Percentiles rank a stretch among this genome's conserved stretches.
Evolutionary conservation across 805 yeast genomes (phyloP).

Genomic region (Nakazawaea populi): DNA sequence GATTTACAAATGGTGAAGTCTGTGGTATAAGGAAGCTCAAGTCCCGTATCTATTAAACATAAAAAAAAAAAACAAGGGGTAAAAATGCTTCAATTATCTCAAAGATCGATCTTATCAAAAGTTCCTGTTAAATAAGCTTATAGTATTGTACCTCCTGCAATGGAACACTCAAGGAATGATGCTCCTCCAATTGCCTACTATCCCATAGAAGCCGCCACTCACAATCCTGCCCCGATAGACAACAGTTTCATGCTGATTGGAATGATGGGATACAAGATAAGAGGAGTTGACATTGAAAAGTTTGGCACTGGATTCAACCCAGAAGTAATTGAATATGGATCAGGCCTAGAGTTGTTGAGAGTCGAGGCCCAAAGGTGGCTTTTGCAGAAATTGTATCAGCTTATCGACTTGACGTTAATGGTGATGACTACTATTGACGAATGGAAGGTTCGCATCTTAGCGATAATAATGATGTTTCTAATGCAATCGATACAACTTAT

Average conservation of each 20-base stretch:
- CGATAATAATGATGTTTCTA: not conserved
- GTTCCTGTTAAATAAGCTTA: no score
- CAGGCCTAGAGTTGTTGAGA: not conserved
- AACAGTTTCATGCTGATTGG: slow-evolving; percentile 2
- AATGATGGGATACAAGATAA: not conserved
- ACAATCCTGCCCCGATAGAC: not conserved
- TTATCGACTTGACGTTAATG: not conserved
- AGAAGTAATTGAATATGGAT: not conserved
- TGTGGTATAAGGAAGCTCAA: no score
- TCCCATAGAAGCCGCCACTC: not conserved
- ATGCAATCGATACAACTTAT: not conserved
- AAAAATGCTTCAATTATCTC: no score
- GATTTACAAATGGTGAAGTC: no score
- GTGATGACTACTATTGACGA: no score
- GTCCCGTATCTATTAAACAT: no score
- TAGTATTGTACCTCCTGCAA: not conserved
- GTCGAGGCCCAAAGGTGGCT: not conserved
- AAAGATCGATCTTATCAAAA: no score
- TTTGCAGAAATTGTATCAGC: not conserved
- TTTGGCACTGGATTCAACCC: slow-evolving; percentile 2
- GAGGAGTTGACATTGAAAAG: not conserved
- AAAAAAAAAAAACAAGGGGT: no score
- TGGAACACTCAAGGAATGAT: not conserved
- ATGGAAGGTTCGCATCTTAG: no score
- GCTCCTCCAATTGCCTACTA: not conserved